Base-by-base conservation (phyloP, 495 filamentous ascomycete genomes). In the Tetracladium marchalianum region DNA sequence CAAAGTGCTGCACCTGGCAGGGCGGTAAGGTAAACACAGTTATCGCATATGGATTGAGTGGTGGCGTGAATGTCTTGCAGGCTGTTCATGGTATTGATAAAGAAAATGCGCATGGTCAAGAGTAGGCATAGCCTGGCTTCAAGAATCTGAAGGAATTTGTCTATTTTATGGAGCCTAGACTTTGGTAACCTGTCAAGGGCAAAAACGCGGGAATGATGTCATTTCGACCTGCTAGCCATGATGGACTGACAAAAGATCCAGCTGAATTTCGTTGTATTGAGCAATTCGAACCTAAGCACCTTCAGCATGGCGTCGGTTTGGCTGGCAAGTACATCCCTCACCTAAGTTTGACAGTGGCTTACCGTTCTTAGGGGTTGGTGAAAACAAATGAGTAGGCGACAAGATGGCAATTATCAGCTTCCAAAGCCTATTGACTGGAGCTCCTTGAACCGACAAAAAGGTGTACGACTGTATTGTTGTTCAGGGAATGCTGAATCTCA, bases 41-140 rank as follows among this genome's bases (percentile, higher is more conserved):
- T 7, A 7, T 27, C 3, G 22, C 9, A 4, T 41, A 24, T 19
- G 39, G 27, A 12, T 17, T 35, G 16, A 31, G 22, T 36, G 31
- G 15, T 27, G 47, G 32, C 6, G 22, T 43, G 9, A 10, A 32
- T 8, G 10, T 22, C 22, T 17, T 49, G 1, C 31, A 43, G n/a
- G 47, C 41, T 32, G 8, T 50, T 4, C 47, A 50, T 39, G 41
- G 47, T 11, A 18, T 40, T 15, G 10, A n/a, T 22, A 17, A n/a
- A 8, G 11, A 9, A 32, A 6, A 16, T 24, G 31, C 16, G 10
- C 15, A 13, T 36, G 39, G 34, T 8, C 33, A 18, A 1, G 15
- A 8, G 10, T n/a, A 15, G 10, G 10, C 4, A 15, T 40, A 15
- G 24, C 27, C 27, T n/a, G 45, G 45, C 27, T 42, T 31, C 37